Evolutionary conservation across 2,329 filamentous ascomycete genomes (phyloP).

Genomic region (Emergomyces pasteurianus): DNA sequence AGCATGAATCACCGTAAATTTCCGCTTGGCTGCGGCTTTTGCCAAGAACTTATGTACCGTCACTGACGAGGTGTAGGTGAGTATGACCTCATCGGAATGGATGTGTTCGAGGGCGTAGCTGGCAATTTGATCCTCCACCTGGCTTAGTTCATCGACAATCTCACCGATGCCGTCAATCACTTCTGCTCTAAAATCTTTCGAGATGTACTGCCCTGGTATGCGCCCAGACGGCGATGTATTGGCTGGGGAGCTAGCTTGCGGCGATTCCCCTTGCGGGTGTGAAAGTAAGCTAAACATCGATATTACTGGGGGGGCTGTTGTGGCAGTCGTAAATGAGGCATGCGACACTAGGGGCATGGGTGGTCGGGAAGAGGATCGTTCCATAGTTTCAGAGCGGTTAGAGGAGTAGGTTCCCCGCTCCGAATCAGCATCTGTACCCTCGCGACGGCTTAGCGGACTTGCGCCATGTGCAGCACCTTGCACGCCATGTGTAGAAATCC

Average conservation of each 20-base stretch:
- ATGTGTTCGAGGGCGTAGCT: slow-evolving; percentile 83
- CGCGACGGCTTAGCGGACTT: neutral
- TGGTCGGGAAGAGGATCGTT: slow-evolving; percentile 39
- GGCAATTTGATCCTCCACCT: slow-evolving; percentile 88
- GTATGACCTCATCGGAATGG: slow-evolving; percentile 80
- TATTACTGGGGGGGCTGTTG: slow-evolving; percentile 42
- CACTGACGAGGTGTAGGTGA: slow-evolving; percentile 74
- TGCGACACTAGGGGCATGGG: slow-evolving; percentile 35
- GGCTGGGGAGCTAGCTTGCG: slow-evolving; percentile 28
- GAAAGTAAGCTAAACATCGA: slow-evolving; percentile 85
- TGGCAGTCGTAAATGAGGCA: slow-evolving; percentile 13
- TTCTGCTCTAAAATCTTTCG: slow-evolving; percentile 70
- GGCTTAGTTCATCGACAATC: slow-evolving; percentile 86
- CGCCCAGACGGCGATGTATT: slow-evolving; percentile 25
- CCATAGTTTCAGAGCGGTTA: slow-evolving; percentile 10
- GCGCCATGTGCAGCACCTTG: neutral
- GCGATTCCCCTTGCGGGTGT: slow-evolving; percentile 41
- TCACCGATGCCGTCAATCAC: slow-evolving; percentile 90
- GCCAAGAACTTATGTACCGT: slow-evolving; percentile 85
- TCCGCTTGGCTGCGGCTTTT: slow-evolving; percentile 75
- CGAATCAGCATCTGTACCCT: neutral
- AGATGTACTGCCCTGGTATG: slow-evolving; percentile 19
- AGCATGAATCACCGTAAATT: slow-evolving; percentile 80
- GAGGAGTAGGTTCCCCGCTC: slow-evolving; percentile 1
- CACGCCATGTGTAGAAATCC: neutral